phyloP scores from a whole-genome alignment of 1,284 basidiomycete genomes.

The Boletus subluridellus region DNA sequence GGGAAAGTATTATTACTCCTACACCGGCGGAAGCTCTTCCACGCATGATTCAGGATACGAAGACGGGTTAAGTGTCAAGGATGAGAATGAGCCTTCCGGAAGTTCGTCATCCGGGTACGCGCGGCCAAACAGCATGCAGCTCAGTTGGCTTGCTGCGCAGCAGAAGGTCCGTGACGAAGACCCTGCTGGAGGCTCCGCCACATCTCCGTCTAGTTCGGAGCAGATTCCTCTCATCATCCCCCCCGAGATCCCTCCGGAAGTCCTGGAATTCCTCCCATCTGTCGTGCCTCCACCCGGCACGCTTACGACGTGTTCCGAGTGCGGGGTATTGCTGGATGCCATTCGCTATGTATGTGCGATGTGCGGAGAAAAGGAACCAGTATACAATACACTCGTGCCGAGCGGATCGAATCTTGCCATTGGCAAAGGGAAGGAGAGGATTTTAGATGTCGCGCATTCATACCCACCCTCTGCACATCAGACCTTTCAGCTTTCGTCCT shows the following conservation, averaged over 20 bases:
- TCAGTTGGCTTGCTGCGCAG: constrained; percentile 56
- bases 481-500: constrained; percentile 33
- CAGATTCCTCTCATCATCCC: constrained; percentile 33
- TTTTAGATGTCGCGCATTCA: constrained; percentile 13
- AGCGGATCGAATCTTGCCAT: constrained; percentile 11
- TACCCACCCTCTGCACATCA: constrained; percentile 28
- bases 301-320: constrained; percentile 82
- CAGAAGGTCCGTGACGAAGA: constrained; percentile 32
- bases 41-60: constrained; percentile 53
- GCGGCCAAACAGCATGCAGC: constrained; percentile 61
- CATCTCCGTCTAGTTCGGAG: constrained; percentile 32
- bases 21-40: constrained; percentile 52
- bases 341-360: constrained; percentile 85
- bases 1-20: constrained; percentile 74
- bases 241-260: constrained; percentile 48
- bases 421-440: constrained; percentile 39
- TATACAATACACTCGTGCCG: constrained; percentile 11
- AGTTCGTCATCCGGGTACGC: constrained; percentile 28
- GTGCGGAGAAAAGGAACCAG: constrained; percentile 71
- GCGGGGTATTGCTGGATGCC: constrained; percentile 66
- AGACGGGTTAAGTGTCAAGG: constrained; percentile 39
- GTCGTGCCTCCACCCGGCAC: constrained; percentile 56
- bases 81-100: constrained; percentile 29
- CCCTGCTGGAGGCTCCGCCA: constrained; percentile 11
- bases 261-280: constrained; percentile 50